phyloP scores from a whole-genome alignment of 2,329 filamentous ascomycete species.

The Fusarium heterosporum region DNA sequence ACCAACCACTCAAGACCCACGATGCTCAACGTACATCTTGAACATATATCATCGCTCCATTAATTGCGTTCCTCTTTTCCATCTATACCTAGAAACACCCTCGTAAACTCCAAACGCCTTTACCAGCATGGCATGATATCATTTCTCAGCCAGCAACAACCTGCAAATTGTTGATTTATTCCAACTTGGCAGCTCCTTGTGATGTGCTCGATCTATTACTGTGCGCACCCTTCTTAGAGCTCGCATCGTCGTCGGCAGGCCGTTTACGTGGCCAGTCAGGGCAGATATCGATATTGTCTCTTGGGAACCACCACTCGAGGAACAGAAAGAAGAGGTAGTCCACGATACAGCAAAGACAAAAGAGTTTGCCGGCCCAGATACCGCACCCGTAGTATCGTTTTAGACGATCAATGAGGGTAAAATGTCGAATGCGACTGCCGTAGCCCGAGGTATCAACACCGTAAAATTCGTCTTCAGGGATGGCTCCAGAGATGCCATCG shows the following conservation, averaged over 20 bases:
- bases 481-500: constrained; percentile 88
- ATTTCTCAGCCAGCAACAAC: not conserved
- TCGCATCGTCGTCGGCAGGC: constrained; percentile 48
- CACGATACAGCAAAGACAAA: constrained; percentile 92
- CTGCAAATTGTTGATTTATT: constrained; percentile 18
- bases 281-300: constrained; percentile 87
- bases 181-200: constrained; percentile 45
- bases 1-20: constrained; percentile 23
- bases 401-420: constrained; percentile 91
- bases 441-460: constrained; percentile 79
- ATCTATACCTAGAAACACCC: not conserved
- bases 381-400: constrained; percentile 98
- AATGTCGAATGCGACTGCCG: constrained; percentile 80
- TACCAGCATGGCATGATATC: not conserved
- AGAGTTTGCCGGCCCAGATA: constrained; percentile 97
- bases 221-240: constrained; percentile 45
- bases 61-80: not conserved
- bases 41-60: constrained; percentile 4
- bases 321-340: constrained; percentile 93
- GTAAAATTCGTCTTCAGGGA: constrained; percentile 89
- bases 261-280: constrained; percentile 90
- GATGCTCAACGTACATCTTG: constrained; percentile 11
- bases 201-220: constrained; percentile 53
- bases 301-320: constrained; percentile 86
- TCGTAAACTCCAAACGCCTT: constrained; percentile 26